A percentile compares a stretch with the other conserved stretches of the same genome.
Evolutionary conservation across 164 flowering plant species (phyloP).

Genomic region (Vitis amurensis): DNA sequence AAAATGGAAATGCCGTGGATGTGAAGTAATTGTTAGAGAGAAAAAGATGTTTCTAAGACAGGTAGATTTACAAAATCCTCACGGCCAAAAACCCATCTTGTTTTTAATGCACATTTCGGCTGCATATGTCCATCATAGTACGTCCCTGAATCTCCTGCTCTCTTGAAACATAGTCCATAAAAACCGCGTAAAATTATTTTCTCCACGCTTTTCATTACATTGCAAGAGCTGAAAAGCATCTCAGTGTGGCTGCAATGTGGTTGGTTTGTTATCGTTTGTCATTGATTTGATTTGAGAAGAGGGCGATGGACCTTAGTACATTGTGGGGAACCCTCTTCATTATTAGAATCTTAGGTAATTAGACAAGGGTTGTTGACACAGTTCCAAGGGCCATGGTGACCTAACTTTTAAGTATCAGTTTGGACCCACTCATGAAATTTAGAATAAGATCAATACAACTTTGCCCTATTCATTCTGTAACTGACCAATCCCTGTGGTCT

Average conservation of each 20-base stretch:
- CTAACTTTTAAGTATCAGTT: slow-evolving; percentile 23
- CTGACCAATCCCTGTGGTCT: not conserved
- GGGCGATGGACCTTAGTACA: not conserved
- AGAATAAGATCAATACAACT: slow-evolving; percentile 5
- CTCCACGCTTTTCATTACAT: too few relatives aligned
- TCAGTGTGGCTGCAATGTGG: slow-evolving; percentile 11
- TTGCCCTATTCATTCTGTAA: not conserved
- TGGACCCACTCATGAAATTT: slow-evolving; percentile 22
- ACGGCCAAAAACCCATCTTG: too few relatives aligned
- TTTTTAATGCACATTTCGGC: too few relatives aligned
- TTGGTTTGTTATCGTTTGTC: slow-evolving; percentile 5
- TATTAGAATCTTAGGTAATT: slow-evolving; percentile 26
- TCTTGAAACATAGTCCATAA: too few relatives aligned
- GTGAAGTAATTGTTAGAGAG: too few relatives aligned
- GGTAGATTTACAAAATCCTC: too few relatives aligned
- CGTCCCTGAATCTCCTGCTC: too few relatives aligned
- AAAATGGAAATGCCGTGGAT: too few relatives aligned
- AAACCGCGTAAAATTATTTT: too few relatives aligned
- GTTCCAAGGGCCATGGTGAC: slow-evolving; percentile 20
- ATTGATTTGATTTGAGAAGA: slow-evolving; percentile 11
- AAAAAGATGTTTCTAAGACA: too few relatives aligned
- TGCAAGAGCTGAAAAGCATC: slow-evolving; percentile 9
- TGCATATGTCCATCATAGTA: too few relatives aligned
- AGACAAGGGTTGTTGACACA: slow-evolving; percentile 30
- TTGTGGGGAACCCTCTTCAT: slow-evolving; percentile 6